A percentile compares a stretch with the other conserved stretches of the same genome.
phyloP scores from a whole-genome alignment of 495 filamentous ascomycete species.

The Penicillium chermesinum region DNA sequence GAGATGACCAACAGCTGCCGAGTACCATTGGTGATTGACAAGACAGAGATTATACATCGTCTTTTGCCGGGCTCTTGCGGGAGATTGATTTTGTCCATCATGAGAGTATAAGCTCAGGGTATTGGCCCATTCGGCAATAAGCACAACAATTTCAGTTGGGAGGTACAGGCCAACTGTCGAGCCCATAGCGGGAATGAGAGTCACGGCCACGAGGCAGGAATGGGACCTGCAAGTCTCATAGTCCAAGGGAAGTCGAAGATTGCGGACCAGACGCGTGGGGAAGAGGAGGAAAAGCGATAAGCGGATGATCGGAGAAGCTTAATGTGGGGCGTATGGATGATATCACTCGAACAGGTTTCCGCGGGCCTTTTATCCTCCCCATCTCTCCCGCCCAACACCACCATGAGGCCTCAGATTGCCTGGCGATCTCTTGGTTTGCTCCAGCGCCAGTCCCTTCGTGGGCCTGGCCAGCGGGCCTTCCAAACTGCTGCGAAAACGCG shows the following conservation, averaged over 20 bases:
- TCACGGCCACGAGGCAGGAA: not conserved
- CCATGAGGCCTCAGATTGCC: slow-evolving; percentile 24
- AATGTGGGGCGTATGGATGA: slow-evolving; percentile 14
- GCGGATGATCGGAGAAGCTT: slow-evolving; percentile 5
- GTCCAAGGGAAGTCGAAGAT: not conserved
- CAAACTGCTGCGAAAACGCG: slow-evolving; percentile 30
- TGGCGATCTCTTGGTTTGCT: slow-evolving; percentile 30
- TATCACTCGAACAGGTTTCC: slow-evolving; percentile 11
- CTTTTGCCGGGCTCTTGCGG: slow-evolving; percentile 23
- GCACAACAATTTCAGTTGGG: slow-evolving; percentile 51
- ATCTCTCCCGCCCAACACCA: slow-evolving; percentile 1
- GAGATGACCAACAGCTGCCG: slow-evolving; percentile 48
- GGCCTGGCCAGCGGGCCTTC: slow-evolving; percentile 19
- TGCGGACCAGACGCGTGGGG: not conserved
- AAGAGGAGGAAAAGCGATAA: not conserved
- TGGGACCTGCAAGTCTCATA: not conserved
- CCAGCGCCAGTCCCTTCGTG: slow-evolving; percentile 19
- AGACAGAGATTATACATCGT: slow-evolving; percentile 52
- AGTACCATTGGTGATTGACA: slow-evolving; percentile 62
- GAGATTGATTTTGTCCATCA: not conserved
- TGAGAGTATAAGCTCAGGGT: not conserved
- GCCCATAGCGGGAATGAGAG: not conserved
- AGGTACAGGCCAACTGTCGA: slow-evolving; percentile 13
- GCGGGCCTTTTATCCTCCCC: slow-evolving; percentile 1
- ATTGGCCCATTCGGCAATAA: slow-evolving; percentile 31